Conservation (phyloP, 257 asterid species). For the Knoxia roxburghii region DNA sequence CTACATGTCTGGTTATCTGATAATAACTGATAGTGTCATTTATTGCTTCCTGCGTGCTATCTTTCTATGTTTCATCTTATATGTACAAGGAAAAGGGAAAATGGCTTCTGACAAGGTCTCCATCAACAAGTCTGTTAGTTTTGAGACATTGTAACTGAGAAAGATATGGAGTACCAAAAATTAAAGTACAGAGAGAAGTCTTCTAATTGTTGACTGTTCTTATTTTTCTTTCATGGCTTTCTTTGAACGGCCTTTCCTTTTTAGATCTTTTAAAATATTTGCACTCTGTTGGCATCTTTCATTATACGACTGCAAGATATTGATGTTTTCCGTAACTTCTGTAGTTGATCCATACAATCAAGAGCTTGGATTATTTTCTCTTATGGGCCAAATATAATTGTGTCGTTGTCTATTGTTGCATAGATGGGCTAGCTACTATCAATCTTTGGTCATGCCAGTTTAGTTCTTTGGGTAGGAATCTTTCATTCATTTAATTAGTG, state of each 20-base stretch:
- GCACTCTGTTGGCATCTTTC: background rate
- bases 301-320: background rate
- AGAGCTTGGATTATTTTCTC: background rate
- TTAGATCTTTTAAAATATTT: background rate
- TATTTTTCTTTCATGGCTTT: background rate
- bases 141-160: background rate
- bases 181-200: background rate
- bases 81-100: background rate
- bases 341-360: background rate
- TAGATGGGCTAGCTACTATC: conserved; percentile 2
- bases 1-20: background rate
- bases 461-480: background rate
- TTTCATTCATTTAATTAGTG: background rate
- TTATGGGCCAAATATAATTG: background rate
- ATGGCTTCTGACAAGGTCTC: background rate
- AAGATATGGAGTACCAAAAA: background rate
- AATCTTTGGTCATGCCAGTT: background rate
- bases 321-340: background rate
- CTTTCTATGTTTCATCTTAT: background rate
- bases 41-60: background rate
- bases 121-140: background rate
- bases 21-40: background rate
- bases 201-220: background rate
- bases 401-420: background rate
- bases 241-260: background rate